These are phyloP conservation scores for Neurospora sp. DNA, from an alignment of 2,329 filamentous ascomycete species.

Conservation along the genomic window DNA sequence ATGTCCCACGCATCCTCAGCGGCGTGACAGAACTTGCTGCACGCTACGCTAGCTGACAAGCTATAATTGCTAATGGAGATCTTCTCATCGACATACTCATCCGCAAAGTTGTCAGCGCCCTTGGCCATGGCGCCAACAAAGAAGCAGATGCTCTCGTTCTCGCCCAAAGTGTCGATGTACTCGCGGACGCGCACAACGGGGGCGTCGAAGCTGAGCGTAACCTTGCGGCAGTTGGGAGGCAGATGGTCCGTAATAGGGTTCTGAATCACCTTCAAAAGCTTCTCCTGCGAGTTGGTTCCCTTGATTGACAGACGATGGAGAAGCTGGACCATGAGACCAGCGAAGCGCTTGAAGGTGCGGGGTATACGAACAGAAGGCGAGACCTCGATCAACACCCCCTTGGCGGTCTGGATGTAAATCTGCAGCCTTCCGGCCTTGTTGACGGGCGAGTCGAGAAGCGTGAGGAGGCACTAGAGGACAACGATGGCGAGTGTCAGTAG, in stretches of 20 bases:
- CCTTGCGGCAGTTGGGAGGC: constrained; percentile 93
- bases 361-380: constrained; percentile 97
- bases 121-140: constrained; percentile 99
- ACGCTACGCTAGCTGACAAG: constrained; percentile 92
- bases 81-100: constrained; percentile 88
- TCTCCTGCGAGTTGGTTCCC: constrained; percentile 94
- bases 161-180: constrained; percentile 69
- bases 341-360: constrained; percentile 97
- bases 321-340: constrained; percentile 95
- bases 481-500: constrained; percentile 15
- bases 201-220: constrained; percentile 91
- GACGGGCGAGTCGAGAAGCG: constrained; percentile 91
- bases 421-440: constrained; percentile 97
- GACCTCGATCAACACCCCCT: constrained; percentile 94
- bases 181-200: constrained; percentile 79
- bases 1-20: constrained; percentile 95
- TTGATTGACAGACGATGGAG: constrained; percentile 92
- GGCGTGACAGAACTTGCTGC: constrained; percentile 98
- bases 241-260: constrained; percentile 97
- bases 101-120: constrained; percentile 89
- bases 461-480: constrained; percentile 72
- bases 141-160: constrained; percentile 90
- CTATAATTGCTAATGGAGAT: constrained; percentile 99
- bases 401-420: constrained; percentile 97
- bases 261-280: constrained; percentile 92